Base-by-base conservation (phyloP, 1,284 basidiomycete genomes). In the Pyrrhoderma lamaoense region DNA sequence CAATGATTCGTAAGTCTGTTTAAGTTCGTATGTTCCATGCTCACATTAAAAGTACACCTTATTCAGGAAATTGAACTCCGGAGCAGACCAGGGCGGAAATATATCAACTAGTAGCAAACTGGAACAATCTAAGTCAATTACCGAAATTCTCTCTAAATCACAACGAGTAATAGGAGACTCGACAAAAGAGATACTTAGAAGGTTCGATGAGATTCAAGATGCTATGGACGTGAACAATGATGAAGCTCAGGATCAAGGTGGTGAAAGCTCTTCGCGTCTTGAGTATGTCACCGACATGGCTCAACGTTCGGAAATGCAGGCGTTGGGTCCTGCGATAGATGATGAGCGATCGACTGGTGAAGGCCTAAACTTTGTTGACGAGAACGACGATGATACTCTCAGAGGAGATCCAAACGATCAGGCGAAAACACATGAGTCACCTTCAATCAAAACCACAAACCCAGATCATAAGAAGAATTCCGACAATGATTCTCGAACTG, bases 141-240 rank as follows among this genome's bases (percentile, higher is more conserved):
- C n/a, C 5, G 7, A 40, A 40, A 14, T 40, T 42, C 27, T 55
- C 31, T 50, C 54, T 39, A 87, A 92, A 59, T 82, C 89, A 3
- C 69, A 87, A 23, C 88, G 93, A 51, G 87, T 80, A 56, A 79
- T 95, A 2, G 93, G 93, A 35, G 94, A 98, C 63, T 80, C 89
- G 1, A 67, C 93, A 51, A 80, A 88, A 58, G 89, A 94, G 61
- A 89, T 97, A 58, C 81, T 79, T 49, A 83, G 89, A 55, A 82
- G 86, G 13, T 82, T 93, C 57, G 82, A 95, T 56, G 86, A 93
- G 56, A 97, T 98, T 56, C 71, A 89, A 51, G 76, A 82, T 39
- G 62, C 70, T 42, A 61, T 67, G n/a, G 67, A 65, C 63, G 73
- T 59, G 66, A 74, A 56, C 51, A 16, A n/a, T 1, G 22, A 68